Evolutionary conservation across 306 rosid genomes (phyloP).

Genomic region (Castanopsis chinensis): DNA sequence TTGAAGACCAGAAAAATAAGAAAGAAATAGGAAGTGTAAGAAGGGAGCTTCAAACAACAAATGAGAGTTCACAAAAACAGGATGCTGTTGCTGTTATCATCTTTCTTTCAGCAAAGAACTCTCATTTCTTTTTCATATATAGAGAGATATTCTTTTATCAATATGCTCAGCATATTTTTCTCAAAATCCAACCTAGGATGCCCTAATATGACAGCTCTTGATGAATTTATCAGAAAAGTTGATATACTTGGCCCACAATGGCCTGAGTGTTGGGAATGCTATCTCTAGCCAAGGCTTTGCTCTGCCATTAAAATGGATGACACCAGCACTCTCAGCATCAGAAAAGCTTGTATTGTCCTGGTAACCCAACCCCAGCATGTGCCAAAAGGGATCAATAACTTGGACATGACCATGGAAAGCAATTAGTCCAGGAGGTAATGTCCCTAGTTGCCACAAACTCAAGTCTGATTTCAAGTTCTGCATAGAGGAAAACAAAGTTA

Average conservation of each 20-base stretch:
- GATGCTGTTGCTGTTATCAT: slow-evolving; percentile 34
- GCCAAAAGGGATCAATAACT: slow-evolving; percentile 91
- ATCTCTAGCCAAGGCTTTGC: slow-evolving; percentile 99
- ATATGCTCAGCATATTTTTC: slow-evolving; percentile 15
- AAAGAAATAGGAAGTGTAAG: slow-evolving; percentile 26
- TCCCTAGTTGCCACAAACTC: slow-evolving; percentile 98
- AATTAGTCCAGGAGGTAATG: slow-evolving; percentile 96
- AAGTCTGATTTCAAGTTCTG: slow-evolving; percentile 97
- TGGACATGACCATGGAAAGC: slow-evolving; percentile 95
- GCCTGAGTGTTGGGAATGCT: slow-evolving; percentile 75
- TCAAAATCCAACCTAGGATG: slow-evolving; percentile 48
- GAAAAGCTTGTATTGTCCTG: slow-evolving; percentile 77
- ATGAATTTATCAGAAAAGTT: slow-evolving; percentile 90
- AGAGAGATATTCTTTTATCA: slow-evolving; percentile 38
- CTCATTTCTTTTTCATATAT: slow-evolving; percentile 41
- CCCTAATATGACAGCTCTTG: slow-evolving; percentile 79
- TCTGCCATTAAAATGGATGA: slow-evolving; percentile 92
- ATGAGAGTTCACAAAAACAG: slow-evolving; percentile 33
- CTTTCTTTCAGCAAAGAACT: slow-evolving; percentile 36
- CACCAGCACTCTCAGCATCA: slow-evolving; percentile 78
- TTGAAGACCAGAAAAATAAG: not conserved
- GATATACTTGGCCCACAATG: slow-evolving; percentile 78
- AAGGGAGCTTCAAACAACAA: slow-evolving; percentile 41
- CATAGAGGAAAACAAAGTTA: slow-evolving; percentile 16
- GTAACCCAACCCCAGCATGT: slow-evolving; percentile 95